phyloP scores from a whole-genome alignment of 2,329 filamentous ascomycete genomes.

The Colletotrichum sp. region DNA sequence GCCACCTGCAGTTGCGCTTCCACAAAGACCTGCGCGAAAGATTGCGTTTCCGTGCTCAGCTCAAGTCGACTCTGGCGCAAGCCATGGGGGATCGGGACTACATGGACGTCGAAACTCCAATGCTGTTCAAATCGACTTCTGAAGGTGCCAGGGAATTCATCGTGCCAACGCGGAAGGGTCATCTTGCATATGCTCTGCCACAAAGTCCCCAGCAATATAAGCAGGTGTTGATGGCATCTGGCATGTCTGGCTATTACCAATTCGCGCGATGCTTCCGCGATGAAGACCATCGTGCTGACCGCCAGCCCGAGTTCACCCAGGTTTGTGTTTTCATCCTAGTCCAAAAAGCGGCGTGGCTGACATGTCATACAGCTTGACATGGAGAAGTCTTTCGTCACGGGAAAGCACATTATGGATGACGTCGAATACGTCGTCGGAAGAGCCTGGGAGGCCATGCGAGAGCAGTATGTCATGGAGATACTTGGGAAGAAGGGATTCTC shows the following conservation, averaged over 20 bases:
- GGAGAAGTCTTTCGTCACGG: conserved; percentile 86
- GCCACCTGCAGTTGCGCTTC: conserved; percentile 86
- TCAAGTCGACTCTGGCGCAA: conserved; percentile 57
- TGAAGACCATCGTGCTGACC: conserved; percentile 88
- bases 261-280: conserved; percentile 95
- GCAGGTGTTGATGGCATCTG: conserved; percentile 94
- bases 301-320: conserved; percentile 97
- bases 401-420: conserved; percentile 69
- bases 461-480: conserved; percentile 37
- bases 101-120: conserved; percentile 85
- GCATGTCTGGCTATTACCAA: conserved; percentile 84
- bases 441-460: conserved; percentile 58
- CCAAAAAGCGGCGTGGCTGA: not conserved
- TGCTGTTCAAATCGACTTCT: conserved; percentile 96
- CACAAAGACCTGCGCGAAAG: conserved; percentile 70
- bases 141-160: conserved; percentile 95
- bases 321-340: conserved; percentile 39
- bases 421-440: conserved; percentile 57
- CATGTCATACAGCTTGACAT: conserved; percentile 72
- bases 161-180: conserved; percentile 77
- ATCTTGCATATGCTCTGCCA: conserved; percentile 80
- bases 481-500: conserved; percentile 31
- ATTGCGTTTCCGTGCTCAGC: conserved; percentile 71
- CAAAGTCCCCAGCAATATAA: conserved; percentile 99
- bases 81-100: conserved; percentile 65